Evolutionary conservation across 2,329 filamentous ascomycete species (phyloP), one percentile per base, ranked within the genome.

Genomic region (Penicillium italicum): DNA sequence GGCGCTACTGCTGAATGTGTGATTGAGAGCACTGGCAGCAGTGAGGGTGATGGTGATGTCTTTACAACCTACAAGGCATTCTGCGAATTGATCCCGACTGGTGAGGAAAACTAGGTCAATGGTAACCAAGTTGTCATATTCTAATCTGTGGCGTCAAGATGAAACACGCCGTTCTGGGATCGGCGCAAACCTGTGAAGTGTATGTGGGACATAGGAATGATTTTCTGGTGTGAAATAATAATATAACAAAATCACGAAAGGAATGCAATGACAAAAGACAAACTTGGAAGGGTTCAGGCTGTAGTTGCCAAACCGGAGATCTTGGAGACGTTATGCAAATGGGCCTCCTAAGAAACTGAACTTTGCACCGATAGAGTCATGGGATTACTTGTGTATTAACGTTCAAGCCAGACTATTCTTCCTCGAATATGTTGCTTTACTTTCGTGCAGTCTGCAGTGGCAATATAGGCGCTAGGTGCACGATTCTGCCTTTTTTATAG

Each of bases 21-120:
- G 3, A 76, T 97, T 48, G 88, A 96, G 76, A 90, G 78, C 58
- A 77, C 74, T 14, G 75, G 75, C 18, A 63, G 82, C 12, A 79
- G 79, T 45, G 78, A 77, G 1, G 80, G 70, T 0, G 76, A 80
- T 0, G 85, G 85, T 26, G 87, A 91, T 54, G 84, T 88, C 53
- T 88, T 97, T 63, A 88, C 88, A 26, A 92, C 89, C 0, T 99
- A 95, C 79, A 94, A 92, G 78, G 94, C 93, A 0, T 97, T 96
- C 72, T 96, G 91, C 68, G 92, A 97, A 78, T 80, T 96, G 58
- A 83, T 85, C n/a, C 11, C 44, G n/a, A 20, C 37, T 12, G 77
- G 75, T 22, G 74, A 77, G 64, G 74, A 76, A 61, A 72, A 69
- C 33, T 56, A 68, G 62, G 65, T 69, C 52, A 72, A 74, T 56